Evolutionary conservation across 169 alveolate species (phyloP).

Genomic region (Plasmodium coatneyi): DNA sequence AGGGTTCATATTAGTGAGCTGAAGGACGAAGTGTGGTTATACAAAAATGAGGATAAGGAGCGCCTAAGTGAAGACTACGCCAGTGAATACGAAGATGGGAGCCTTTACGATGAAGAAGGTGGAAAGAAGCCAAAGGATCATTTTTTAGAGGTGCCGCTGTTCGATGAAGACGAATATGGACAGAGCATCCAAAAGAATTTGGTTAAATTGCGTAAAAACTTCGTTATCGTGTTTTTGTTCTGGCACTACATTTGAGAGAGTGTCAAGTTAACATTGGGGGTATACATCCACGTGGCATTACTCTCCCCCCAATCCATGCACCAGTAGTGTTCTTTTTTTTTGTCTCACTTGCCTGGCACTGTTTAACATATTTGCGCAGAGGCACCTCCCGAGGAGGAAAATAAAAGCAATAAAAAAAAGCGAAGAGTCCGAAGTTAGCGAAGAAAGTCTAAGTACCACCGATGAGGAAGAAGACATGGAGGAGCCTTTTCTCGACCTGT

Average conservation of each 20-base stretch:
- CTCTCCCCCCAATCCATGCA: neutral
- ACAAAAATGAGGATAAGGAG: slow-evolving; percentile 58
- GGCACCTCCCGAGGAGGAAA: slow-evolving; percentile 16
- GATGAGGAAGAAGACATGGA: slow-evolving; percentile 72
- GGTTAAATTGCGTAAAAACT: slow-evolving; percentile 14
- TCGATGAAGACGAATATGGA: slow-evolving; percentile 73
- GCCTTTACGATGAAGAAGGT: slow-evolving; percentile 36
- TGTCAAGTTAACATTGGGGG: neutral
- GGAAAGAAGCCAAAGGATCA: slow-evolving; percentile 34
- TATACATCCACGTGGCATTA: neutral
- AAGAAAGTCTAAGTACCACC: slow-evolving; percentile 45
- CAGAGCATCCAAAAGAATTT: slow-evolving; percentile 30
- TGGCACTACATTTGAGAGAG: neutral
- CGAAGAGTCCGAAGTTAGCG: slow-evolving; percentile 58
- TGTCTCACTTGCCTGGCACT: neutral
- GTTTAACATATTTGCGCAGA: slow-evolving; percentile 3
- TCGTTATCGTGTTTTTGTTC: neutral
- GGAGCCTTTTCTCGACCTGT: slow-evolving; percentile 72
- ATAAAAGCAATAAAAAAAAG: neutral
- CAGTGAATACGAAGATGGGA: slow-evolving; percentile 19
- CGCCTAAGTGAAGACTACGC: slow-evolving; percentile 29
- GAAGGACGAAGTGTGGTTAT: slow-evolving; percentile 75
- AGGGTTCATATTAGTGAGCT: slow-evolving; percentile 53
- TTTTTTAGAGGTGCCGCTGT: slow-evolving; percentile 74
- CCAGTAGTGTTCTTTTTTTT: neutral